These are phyloP conservation scores for Vitis riparia DNA, from an alignment of 164 flowering plant genomes.

Conservation along the genomic window DNA sequence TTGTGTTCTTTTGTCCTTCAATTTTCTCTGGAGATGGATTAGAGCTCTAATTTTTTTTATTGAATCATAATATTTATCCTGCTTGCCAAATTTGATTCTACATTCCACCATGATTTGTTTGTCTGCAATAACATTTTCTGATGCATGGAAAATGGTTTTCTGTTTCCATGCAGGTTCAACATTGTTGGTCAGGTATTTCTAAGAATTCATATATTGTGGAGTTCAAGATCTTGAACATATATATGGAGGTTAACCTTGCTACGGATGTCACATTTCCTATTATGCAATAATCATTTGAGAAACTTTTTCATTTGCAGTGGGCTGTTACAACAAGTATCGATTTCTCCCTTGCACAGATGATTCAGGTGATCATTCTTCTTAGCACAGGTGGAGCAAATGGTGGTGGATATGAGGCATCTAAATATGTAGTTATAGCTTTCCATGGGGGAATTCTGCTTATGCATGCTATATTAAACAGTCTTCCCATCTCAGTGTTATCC, in stretches of 20 bases:
- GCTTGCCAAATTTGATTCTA: too few species aligned
- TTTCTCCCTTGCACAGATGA: slow-evolving; percentile 85
- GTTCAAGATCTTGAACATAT: slow-evolving; percentile 11
- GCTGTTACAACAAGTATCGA: slow-evolving; percentile 95
- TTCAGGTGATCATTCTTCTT: slow-evolving; percentile 92
- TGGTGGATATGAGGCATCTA: slow-evolving; percentile 82
- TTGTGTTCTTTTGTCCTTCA: too few species aligned
- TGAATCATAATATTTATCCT: not conserved
- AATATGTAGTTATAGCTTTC: slow-evolving; percentile 68
- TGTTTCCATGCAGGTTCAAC: slow-evolving; percentile 77
- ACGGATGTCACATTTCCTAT: not conserved
- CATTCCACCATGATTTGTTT: not conserved
- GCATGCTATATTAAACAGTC: slow-evolving; percentile 84
- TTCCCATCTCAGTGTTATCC: slow-evolving; percentile 76
- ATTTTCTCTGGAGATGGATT: too few species aligned
- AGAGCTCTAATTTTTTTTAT: not conserved
- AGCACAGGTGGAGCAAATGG: slow-evolving; percentile 90
- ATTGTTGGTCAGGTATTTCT: slow-evolving; percentile 93
- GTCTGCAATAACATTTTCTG: slow-evolving; percentile 1
- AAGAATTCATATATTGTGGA: not conserved
- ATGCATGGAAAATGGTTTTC: slow-evolving; percentile 1
- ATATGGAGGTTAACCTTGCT: slow-evolving; percentile 1
- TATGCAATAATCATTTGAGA: slow-evolving; percentile 10
- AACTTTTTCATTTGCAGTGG: slow-evolving; percentile 71
- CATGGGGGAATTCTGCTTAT: slow-evolving; percentile 73